Conservation (phyloP, 345 rosid genomes). For the Arabis alpina region DNA sequence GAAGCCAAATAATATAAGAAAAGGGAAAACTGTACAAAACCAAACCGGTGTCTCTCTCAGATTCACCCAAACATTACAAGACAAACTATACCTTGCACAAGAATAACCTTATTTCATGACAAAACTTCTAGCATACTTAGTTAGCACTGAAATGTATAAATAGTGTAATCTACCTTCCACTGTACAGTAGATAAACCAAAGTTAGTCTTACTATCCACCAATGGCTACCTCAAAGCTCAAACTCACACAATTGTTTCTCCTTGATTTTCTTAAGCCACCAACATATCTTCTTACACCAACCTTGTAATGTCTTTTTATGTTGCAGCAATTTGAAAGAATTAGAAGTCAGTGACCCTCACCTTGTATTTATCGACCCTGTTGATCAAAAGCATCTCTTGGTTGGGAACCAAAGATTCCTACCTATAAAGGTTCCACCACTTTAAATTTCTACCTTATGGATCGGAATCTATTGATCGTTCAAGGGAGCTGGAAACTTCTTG, state of each 20-base stretch:
- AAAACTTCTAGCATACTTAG: constrained; percentile 18
- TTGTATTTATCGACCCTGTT: constrained; percentile 15
- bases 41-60: constrained; percentile 3
- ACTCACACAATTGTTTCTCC: constrained; percentile 21
- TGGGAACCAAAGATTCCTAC: background rate
- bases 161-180: constrained; percentile 8
- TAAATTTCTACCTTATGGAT: background rate
- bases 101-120: background rate
- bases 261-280: constrained; percentile 6
- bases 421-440: constrained; percentile 8
- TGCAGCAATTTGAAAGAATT: constrained; percentile 26
- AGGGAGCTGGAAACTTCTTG: constrained; percentile 26
- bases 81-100: constrained; percentile 21
- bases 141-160: constrained; percentile 15
- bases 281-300: constrained; percentile 14
- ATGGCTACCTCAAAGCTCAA: constrained; percentile 30
- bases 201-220: constrained; percentile 18
- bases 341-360: constrained; percentile 27
- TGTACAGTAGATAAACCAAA: constrained; percentile 19
- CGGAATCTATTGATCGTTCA: constrained; percentile 21
- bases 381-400: constrained; percentile 17
- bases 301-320: constrained; percentile 24
- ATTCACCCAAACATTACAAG: constrained; percentile 29
- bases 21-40: constrained; percentile 6
- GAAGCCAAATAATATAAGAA: constrained; percentile 12